Evolutionary conservation across 805 yeast species (phyloP), one percentile per base, ranked within the genome.

Genomic region (Hanseniaspora pseudoguilliermondii): DNA sequence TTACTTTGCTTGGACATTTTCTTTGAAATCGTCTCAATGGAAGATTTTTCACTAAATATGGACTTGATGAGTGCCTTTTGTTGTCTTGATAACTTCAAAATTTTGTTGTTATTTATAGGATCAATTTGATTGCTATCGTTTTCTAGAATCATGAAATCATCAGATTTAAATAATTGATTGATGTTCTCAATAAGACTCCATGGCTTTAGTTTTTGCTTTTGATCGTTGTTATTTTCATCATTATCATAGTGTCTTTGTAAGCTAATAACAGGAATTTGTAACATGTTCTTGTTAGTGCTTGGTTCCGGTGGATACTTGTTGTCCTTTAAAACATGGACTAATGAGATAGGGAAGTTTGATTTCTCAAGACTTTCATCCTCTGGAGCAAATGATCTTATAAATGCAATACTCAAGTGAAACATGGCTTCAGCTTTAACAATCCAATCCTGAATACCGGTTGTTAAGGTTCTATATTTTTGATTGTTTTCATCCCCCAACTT

Each of bases 341-440:
- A 71, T 0, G 84, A 71, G 60, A 78, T 78, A 46, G 95, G 95
- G 44, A 86, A 69, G 57, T 75, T 77, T 40, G 77, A 64, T 32
- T 79, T 72, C 16, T 42, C 29, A 2, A 38, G 40, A 25, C 36
- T 25, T 49, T 77, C 73, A 58, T 81, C 86, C 54, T 78, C 76
- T 0, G 87, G 84, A 29, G 86, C 75, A 81, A 86, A 83, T 20
- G 95, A 81, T 59, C 90, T 76, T 57, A 89, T 69, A 62, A 87
- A 89, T 2, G 95, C 78, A 36, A 87, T 69, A 25, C 87, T 72
- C 35, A 89, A 68, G 67, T 89, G 97, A 63, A 86, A 84, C 70
- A 87, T 78, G 0, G 96, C 96, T 65, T 86, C 87, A 5, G 93
- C 82, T 2, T 89, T 86, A 2, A 85, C 81, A 43, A 82, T 72